These are phyloP conservation scores for Arxiozyma telluris DNA, from an alignment of 1,139 yeast genomes.

Conservation along the genomic window DNA sequence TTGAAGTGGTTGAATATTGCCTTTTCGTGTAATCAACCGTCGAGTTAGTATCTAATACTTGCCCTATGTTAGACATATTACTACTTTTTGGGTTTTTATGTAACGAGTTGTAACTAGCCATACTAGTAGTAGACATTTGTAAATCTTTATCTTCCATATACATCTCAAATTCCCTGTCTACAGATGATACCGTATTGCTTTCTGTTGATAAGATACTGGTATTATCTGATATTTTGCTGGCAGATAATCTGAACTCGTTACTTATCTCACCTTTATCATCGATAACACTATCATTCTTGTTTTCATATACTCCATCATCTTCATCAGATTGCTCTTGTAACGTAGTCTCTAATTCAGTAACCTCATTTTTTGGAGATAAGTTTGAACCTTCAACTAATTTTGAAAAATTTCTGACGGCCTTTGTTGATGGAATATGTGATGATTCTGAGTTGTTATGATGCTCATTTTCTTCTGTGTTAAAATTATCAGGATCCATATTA, in stretches of 20 bases:
- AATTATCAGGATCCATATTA: conserved; percentile 2
- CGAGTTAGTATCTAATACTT: background rate
- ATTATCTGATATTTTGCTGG: background rate
- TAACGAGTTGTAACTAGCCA: conserved; percentile 3
- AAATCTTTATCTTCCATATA: conserved; percentile 1
- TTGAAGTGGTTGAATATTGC: background rate
- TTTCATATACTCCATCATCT: background rate
- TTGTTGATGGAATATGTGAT: conserved; percentile 20
- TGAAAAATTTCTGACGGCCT: conserved; percentile 28
- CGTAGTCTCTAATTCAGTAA: background rate
- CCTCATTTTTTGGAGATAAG: background rate
- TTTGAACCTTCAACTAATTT: conserved; percentile 12
- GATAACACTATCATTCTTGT: background rate
- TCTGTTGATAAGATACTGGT: background rate
- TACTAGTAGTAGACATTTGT: conserved; percentile 5
- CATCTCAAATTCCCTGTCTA: conserved; percentile 4
- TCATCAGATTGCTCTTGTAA: background rate
- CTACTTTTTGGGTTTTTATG: background rate
- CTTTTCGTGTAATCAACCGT: background rate
- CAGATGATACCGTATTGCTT: background rate
- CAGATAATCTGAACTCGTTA: background rate
- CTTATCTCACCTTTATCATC: background rate
- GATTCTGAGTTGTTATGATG: background rate
- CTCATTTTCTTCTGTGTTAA: background rate
- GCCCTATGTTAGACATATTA: background rate